Percentiles rank a stretch among this genome's conserved stretches.
phyloP scores from a whole-genome alignment of 2,329 filamentous ascomycete species.

The Cladophialophora yegresii region DNA sequence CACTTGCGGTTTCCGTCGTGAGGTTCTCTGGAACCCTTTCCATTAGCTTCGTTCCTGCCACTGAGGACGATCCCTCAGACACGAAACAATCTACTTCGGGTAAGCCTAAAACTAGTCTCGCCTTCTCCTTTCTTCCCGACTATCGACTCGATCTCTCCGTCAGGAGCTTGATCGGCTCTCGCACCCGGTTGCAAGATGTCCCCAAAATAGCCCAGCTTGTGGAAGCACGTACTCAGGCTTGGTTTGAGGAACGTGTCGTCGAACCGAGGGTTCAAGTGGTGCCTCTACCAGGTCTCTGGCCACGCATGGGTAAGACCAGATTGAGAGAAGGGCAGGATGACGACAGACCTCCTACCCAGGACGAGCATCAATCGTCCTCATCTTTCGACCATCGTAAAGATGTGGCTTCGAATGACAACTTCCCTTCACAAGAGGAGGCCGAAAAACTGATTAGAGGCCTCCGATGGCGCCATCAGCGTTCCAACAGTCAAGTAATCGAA shows the following conservation, averaged over 20 bases:
- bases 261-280: constrained; percentile 68
- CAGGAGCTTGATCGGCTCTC: constrained; percentile 63
- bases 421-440: constrained; percentile 36
- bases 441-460: constrained; percentile 32
- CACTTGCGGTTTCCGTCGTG: constrained; percentile 85
- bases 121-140: constrained; percentile 78
- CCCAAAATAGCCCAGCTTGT: constrained; percentile 68
- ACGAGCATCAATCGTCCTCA: constrained; percentile 27
- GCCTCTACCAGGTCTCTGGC: constrained; percentile 63
- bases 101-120: constrained; percentile 78
- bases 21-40: constrained; percentile 93
- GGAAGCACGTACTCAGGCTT: constrained; percentile 64
- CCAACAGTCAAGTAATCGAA: constrained; percentile 33
- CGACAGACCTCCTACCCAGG: constrained; percentile 32
- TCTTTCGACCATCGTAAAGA: constrained; percentile 23
- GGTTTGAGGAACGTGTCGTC: constrained; percentile 68
- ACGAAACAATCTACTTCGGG: constrained; percentile 43
- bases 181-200: constrained; percentile 64
- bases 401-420: constrained; percentile 33
- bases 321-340: constrained; percentile 46
- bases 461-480: constrained; percentile 27
- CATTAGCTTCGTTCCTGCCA: constrained; percentile 83
- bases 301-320: constrained; percentile 55
- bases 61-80: constrained; percentile 41
- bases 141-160: constrained; percentile 68